Percentiles rank a stretch among this genome's conserved stretches.
phyloP scores from a whole-genome alignment of 1,139 yeast species.

The Blastobotrys indianensis region DNA sequence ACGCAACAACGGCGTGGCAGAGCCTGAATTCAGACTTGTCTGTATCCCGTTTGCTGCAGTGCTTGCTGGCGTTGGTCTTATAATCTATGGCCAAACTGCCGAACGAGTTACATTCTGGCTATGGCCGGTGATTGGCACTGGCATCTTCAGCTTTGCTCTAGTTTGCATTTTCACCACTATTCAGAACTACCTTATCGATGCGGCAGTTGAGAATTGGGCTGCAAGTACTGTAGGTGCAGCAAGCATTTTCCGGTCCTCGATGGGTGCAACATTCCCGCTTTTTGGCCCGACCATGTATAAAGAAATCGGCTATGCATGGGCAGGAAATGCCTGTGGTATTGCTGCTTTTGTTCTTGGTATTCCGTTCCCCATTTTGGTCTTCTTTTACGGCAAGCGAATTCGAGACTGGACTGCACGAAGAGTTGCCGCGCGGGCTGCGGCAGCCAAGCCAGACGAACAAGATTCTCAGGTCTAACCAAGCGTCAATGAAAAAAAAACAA shows the following conservation, averaged over 20 bases:
- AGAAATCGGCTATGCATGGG: constrained; percentile 55
- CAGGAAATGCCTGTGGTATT: constrained; percentile 54
- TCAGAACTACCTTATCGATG: constrained; percentile 57
- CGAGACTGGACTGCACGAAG: constrained; percentile 46
- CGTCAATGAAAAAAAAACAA: background rate
- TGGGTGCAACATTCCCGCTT: constrained; percentile 48
- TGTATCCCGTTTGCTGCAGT: constrained; percentile 41
- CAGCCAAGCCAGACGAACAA: background rate
- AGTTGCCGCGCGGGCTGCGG: background rate
- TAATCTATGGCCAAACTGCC: constrained; percentile 65
- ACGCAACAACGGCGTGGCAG: constrained; percentile 46
- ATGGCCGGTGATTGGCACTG: constrained; percentile 52
- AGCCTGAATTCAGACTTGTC: constrained; percentile 53
- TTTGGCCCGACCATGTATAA: constrained; percentile 33
- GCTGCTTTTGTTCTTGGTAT: constrained; percentile 52
- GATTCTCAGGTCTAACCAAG: background rate
- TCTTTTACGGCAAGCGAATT: constrained; percentile 49
- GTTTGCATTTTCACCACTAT: constrained; percentile 55
- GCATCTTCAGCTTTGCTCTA: constrained; percentile 51
- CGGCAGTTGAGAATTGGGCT: constrained; percentile 45
- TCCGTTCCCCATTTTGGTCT: constrained; percentile 57
- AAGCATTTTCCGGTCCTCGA: constrained; percentile 51
- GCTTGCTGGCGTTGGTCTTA: constrained; percentile 46
- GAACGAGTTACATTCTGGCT: constrained; percentile 45
- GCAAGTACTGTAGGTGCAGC: constrained; percentile 57